Evolutionary conservation across 352 stramenopile genomes (phyloP).

Genomic region (Peronosclerospora sorghi): DNA sequence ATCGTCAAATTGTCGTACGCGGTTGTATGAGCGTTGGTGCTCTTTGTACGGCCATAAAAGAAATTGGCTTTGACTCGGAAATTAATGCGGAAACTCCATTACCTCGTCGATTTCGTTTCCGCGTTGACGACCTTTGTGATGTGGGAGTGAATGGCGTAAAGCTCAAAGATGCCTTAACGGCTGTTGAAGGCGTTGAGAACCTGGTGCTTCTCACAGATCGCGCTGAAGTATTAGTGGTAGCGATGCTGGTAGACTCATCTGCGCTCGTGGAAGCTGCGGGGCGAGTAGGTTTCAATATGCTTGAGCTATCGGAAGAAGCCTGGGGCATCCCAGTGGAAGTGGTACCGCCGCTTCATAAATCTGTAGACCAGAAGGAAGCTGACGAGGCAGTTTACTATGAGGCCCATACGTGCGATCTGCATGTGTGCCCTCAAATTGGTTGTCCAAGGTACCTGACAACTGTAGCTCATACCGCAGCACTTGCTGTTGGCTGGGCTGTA

Average conservation of each 20-base stretch:
- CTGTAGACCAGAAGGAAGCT: slow-evolving; percentile 2
- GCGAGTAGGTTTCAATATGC: slow-evolving; percentile 34
- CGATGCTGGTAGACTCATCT: slow-evolving; percentile 31
- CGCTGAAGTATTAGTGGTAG: slow-evolving; percentile 46
- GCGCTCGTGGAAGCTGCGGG: slow-evolving; percentile 28
- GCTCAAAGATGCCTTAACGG: slow-evolving; percentile 17
- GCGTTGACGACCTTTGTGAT: slow-evolving; percentile 31
- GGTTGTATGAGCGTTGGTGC: slow-evolving; percentile 32
- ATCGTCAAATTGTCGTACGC: slow-evolving; percentile 42
- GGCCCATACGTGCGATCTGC: slow-evolving; percentile 50
- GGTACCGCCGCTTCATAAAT: slow-evolving; percentile 9
- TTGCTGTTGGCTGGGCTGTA: slow-evolving; percentile 68
- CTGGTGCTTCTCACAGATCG: slow-evolving; percentile 44
- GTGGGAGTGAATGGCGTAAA: slow-evolving; percentile 13
- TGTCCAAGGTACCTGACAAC: slow-evolving; percentile 70
- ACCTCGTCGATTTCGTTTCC: slow-evolving; percentile 43
- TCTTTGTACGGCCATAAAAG: slow-evolving; percentile 29
- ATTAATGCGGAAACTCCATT: slow-evolving; percentile 29
- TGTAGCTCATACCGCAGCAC: slow-evolving; percentile 62
- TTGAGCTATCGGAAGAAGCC: slow-evolving; percentile 38
- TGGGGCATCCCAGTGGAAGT: slow-evolving; percentile 26
- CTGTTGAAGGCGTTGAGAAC: slow-evolving; percentile 57
- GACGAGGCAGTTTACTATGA: slow-evolving; percentile 6
- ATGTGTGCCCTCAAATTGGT: slow-evolving; percentile 46
- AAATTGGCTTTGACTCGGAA: slow-evolving; percentile 50